Evolutionary conservation across 2,329 filamentous ascomycete species (phyloP), one percentile per base, ranked within the genome.

Genomic region (Elsinoe necatrix): DNA sequence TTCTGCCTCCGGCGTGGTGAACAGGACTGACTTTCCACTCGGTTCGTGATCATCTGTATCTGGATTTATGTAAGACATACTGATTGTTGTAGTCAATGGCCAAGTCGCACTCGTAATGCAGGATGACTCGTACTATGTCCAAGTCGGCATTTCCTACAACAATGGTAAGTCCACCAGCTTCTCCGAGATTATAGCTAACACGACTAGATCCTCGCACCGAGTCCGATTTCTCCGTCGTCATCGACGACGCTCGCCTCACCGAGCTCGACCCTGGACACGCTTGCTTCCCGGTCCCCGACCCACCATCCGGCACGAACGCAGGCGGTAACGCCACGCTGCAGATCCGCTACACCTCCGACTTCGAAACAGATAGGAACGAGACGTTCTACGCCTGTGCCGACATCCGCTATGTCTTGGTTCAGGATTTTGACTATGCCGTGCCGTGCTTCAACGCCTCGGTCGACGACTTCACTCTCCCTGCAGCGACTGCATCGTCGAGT

Each of bases 21-120:
- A 80, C 59, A 71, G 81, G 56, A 83, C 80, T 0, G 64, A 74
- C 3, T 84, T 83, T 60, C 82, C 81, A 21, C 62, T 84, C 20
- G 68, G 78, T 80, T 64, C 59, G 72, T 66, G 23, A 54, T 11
- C 7, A 11, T 9, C 23, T 51, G 48, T 20, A 57, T 23, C 35
- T 25, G 8, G 2, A 35, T 7, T n/a, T 16, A 18, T 14, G 45
- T 4, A 39, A 6, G 8, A 6, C 4, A 27, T 25, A 39, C 41
- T 48, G 34, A 58, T 7, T 5, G 2, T 4, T 39, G 5, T 42
- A 82, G 80, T 73, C 12, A 76, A 77, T 56, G 81, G 80, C 11
- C 71, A 75, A 45, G 71, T 84, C 12, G 73, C 80, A 1, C 70
- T 84, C 2, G 76, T 79, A 5, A 75, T 78, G 18, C 79, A 82